Evolutionary conservation across 2,329 filamentous ascomycete genomes (phyloP).

Genomic region (Monosporascus sp.): DNA sequence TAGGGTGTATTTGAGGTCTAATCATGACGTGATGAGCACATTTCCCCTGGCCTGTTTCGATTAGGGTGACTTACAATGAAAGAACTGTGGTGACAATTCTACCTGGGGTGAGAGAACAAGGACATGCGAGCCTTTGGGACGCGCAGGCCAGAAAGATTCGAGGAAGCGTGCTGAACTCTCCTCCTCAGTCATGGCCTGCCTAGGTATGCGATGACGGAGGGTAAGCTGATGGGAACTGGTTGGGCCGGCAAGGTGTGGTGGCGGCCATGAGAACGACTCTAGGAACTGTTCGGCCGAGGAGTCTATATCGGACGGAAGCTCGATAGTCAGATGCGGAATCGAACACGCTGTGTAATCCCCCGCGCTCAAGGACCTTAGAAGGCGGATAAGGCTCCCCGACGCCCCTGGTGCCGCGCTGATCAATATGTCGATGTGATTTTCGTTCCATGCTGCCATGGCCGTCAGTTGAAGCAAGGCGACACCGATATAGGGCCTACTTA

Average conservation of each 20-base stretch:
- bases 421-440: slow-evolving; percentile 72
- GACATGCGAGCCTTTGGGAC: slow-evolving; percentile 62
- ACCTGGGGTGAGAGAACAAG: slow-evolving; percentile 78
- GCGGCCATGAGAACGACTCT: slow-evolving; percentile 63
- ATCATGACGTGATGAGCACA: neutral
- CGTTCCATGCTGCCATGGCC: slow-evolving; percentile 63
- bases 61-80: slow-evolving; percentile 55
- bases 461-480: slow-evolving; percentile 8
- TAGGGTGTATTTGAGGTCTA: slow-evolving; percentile 69
- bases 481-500: slow-evolving; percentile 27
- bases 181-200: slow-evolving; percentile 54
- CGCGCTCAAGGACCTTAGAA: slow-evolving; percentile 68
- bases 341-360: slow-evolving; percentile 71
- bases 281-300: slow-evolving; percentile 58
- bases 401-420: slow-evolving; percentile 68
- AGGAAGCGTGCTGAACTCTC: slow-evolving; percentile 71
- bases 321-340: slow-evolving; percentile 73
- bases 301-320: slow-evolving; percentile 71
- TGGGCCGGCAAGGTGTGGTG: slow-evolving; percentile 32
- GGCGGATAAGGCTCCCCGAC: slow-evolving; percentile 68
- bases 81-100: slow-evolving; percentile 76
- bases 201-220: slow-evolving; percentile 68
- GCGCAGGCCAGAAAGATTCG: slow-evolving; percentile 80
- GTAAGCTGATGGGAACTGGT: slow-evolving; percentile 53
- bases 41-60: neutral